These are phyloP conservation scores for Kuraishia piskuri DNA, from an alignment of 805 yeast species.

Conservation along the genomic window DNA sequence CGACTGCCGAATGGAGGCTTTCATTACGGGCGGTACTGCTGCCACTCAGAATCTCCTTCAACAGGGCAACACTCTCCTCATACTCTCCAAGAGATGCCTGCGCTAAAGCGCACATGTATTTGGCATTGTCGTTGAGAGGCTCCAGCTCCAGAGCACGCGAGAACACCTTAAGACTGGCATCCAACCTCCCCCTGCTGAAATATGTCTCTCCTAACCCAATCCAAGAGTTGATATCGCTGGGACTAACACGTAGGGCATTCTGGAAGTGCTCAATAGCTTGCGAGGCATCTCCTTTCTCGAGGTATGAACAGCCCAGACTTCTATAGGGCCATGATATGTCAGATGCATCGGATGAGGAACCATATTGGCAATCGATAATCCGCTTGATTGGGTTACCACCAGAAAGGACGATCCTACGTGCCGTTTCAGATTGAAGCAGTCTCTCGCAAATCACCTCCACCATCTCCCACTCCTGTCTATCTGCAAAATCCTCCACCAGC, in stretches of 20 bases:
- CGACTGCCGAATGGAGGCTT: slow-evolving; percentile 24
- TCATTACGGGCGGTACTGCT: slow-evolving; percentile 4
- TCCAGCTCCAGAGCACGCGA: slow-evolving; percentile 50
- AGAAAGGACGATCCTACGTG: slow-evolving; percentile 37
- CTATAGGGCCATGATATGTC: slow-evolving; percentile 78
- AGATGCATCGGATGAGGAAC: neutral
- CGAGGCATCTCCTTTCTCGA: slow-evolving; percentile 63
- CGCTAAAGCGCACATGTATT: slow-evolving; percentile 60
- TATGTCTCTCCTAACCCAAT: slow-evolving; percentile 97
- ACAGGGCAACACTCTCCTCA: slow-evolving; percentile 44
- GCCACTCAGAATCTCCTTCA: slow-evolving; percentile 26
- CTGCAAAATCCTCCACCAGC: slow-evolving; percentile 63
- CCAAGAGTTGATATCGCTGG: slow-evolving; percentile 76
- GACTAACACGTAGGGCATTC: slow-evolving; percentile 62
- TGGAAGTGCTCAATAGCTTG: slow-evolving; percentile 88
- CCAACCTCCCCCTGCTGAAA: slow-evolving; percentile 71
- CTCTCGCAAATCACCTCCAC: slow-evolving; percentile 68
- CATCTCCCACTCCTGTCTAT: slow-evolving; percentile 69
- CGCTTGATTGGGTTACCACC: slow-evolving; percentile 18
- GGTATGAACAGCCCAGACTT: slow-evolving; percentile 69
- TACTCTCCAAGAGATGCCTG: slow-evolving; percentile 58
- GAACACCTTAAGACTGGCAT: slow-evolving; percentile 82
- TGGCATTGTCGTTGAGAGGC: slow-evolving; percentile 49
- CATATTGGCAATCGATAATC: neutral
- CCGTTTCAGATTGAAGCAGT: slow-evolving; percentile 54